Evolutionary conservation across 805 yeast species (phyloP), one percentile per base, ranked within the genome.

Genomic region (Pichia membranifaciens): DNA sequence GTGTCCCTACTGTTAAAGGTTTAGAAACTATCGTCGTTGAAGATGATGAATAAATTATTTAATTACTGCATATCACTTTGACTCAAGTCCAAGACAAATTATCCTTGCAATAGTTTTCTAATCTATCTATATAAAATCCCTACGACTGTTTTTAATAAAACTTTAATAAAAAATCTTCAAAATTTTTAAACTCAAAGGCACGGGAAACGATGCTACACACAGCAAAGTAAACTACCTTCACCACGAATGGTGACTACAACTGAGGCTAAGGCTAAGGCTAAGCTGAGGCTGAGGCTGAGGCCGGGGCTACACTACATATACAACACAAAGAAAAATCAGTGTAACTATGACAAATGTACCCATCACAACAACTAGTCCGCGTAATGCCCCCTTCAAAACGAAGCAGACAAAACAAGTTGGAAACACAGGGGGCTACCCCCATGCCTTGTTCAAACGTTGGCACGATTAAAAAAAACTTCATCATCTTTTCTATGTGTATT

Each of bases 1-100:
- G 78, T 69, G 97, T 93, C 68, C 85, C 96, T 70, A 71, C 95
- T 59, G 82, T 87, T 76, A 93, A 93, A 84, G 97, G 97, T 79
- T 87, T 93, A 75, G 84, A 89, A 78, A 93, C 99, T 76, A 85
- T 80, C 75, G 97, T 89, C 71, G 90, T 93, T 73, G 96, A 87
- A 73, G 90, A 67, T 56, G 72, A 67, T 41, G 72, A 66, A 61
- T 66, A 66, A 56, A 56, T 64, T 36, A 47, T 36, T 17, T 36
- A 31, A 29, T 25, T 25, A 25, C 29, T 25, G 29, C 29, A 25
- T 25, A 10, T 25, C 29, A 25, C 29, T 25, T 25, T 25, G 29
- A 25, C 7, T 25, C 29, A 25, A 25, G 10, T 25, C 29, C 29
- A 25, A 25, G 29, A 25, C 7, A 25, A 25, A 8, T 25, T 10